phyloP scores from a whole-genome alignment of 805 yeast genomes.

The Metschnikowia lunata region DNA sequence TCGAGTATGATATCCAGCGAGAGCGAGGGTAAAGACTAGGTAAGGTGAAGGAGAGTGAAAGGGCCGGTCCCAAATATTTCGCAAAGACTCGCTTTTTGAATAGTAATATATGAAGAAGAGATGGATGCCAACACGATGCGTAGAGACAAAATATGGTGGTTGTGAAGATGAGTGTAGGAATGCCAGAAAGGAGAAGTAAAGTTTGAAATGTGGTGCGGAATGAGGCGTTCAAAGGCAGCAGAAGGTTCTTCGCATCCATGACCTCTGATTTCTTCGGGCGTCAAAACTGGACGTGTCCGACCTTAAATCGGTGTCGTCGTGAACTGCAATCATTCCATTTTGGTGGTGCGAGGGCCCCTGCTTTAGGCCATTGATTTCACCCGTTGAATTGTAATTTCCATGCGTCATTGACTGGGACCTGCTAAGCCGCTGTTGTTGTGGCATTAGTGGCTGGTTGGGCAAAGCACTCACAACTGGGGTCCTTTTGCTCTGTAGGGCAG shows the following conservation, averaged over 20 bases:
- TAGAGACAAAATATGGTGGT: too few species aligned
- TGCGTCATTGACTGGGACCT: constrained; percentile 16
- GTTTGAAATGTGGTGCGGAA: neutral
- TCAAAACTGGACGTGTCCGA: constrained; percentile 35
- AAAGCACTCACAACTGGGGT: constrained; percentile 10
- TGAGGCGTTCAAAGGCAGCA: constrained; percentile 12
- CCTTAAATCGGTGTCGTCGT: constrained; percentile 37
- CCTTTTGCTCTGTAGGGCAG: neutral
- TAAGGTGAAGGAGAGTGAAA: too few species aligned
- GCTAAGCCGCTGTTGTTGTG: constrained; percentile 12
- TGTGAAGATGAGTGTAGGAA: neutral
- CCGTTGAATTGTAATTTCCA: constrained; percentile 15
- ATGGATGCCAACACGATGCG: too few species aligned
- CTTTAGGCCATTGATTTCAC: constrained; percentile 18
- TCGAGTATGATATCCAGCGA: constrained; percentile 8
- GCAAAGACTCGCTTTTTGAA: too few species aligned
- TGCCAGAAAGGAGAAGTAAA: constrained; percentile 4
- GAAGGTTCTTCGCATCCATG: constrained; percentile 15
- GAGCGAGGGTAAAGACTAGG: neutral
- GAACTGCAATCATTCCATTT: constrained; percentile 18
- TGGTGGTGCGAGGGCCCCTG: constrained; percentile 19
- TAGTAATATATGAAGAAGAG: too few species aligned
- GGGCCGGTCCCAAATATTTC: too few species aligned
- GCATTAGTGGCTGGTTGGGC: constrained; percentile 11
- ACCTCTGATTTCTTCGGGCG: constrained; percentile 12